These are phyloP conservation scores for Backusella macrospora DNA, from an alignment of 192 early-diverging fungal species.

Conservation along the genomic window DNA sequence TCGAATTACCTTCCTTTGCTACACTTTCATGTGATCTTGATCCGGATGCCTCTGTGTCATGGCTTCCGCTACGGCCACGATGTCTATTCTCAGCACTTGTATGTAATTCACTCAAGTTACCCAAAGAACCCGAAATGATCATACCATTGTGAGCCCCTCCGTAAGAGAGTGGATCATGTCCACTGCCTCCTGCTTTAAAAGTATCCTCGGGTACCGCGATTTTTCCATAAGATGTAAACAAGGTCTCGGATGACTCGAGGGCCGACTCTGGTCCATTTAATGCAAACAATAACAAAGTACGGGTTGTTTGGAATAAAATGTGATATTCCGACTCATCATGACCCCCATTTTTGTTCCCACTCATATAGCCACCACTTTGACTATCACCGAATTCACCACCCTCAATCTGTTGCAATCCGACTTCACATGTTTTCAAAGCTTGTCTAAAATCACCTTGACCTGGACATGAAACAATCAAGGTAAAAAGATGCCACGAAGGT, in stretches of 20 bases:
- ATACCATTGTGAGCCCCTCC: constrained; percentile 23
- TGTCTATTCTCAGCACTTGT: constrained; percentile 3
- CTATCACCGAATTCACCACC: background rate
- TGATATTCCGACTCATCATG: constrained; percentile 61
- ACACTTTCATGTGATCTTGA: constrained; percentile 31
- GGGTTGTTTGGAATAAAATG: constrained; percentile 65
- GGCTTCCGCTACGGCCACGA: constrained; percentile 29
- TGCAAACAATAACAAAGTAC: constrained; percentile 53
- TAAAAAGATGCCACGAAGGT: constrained; percentile 78
- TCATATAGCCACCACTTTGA: constrained; percentile 28
- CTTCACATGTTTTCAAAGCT: constrained; percentile 66
- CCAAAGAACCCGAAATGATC: constrained; percentile 21
- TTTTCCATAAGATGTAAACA: constrained; percentile 69
- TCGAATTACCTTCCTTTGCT: background rate
- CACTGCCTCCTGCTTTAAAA: constrained; percentile 26
- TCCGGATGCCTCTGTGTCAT: background rate
- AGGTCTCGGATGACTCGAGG: constrained; percentile 54
- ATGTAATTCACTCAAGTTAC: constrained; percentile 19
- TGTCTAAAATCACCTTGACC: constrained; percentile 63
- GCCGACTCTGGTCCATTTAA: constrained; percentile 54
- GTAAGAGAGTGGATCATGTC: constrained; percentile 36
- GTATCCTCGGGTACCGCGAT: constrained; percentile 43
- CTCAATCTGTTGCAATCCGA: constrained; percentile 62
- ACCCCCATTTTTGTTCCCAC: background rate
- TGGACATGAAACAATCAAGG: constrained; percentile 61